Conservation (phyloP, 2,329 filamentous ascomycete genomes). For the Talaromyces sp. region DNA sequence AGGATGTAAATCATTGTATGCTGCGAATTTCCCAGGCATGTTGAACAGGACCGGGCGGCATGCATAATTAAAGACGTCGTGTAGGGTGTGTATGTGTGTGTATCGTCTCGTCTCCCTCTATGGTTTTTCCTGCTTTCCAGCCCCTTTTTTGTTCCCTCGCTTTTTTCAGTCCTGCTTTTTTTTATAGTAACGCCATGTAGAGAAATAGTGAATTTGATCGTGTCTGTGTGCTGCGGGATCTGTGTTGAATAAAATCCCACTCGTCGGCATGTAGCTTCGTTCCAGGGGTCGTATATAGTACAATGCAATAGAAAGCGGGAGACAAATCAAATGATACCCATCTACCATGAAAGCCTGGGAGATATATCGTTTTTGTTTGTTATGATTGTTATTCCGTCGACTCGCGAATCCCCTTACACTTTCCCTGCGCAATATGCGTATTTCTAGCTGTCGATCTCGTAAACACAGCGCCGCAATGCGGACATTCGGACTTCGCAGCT, state of each 20-base stretch:
- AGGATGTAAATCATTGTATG: background rate
- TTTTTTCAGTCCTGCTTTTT: background rate
- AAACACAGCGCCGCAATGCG: slow-evolving; percentile 89
- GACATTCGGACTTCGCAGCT: slow-evolving; percentile 82
- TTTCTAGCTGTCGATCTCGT: slow-evolving; percentile 86
- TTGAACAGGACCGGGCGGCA: background rate
- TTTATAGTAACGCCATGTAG: background rate
- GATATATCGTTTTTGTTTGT: background rate
- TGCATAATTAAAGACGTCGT: background rate
- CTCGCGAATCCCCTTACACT: slow-evolving; percentile 68
- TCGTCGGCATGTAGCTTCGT: background rate
- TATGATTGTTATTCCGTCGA: slow-evolving; percentile 23
- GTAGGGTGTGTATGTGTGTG: background rate
- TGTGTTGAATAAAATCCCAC: background rate
- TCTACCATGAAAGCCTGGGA: background rate
- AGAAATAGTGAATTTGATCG: background rate
- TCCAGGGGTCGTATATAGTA: background rate
- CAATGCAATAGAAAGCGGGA: background rate
- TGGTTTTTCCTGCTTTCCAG: background rate
- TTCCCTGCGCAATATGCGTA: slow-evolving; percentile 81
- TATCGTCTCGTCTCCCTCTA: background rate
- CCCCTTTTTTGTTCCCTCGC: background rate
- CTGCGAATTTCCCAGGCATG: background rate
- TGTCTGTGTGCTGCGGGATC: background rate
- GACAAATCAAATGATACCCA: background rate